A percentile compares a stretch with the other conserved stretches of the same genome.
phyloP scores from a whole-genome alignment of 2,329 filamentous ascomycete genomes.

The Alternaria postmessia region DNA sequence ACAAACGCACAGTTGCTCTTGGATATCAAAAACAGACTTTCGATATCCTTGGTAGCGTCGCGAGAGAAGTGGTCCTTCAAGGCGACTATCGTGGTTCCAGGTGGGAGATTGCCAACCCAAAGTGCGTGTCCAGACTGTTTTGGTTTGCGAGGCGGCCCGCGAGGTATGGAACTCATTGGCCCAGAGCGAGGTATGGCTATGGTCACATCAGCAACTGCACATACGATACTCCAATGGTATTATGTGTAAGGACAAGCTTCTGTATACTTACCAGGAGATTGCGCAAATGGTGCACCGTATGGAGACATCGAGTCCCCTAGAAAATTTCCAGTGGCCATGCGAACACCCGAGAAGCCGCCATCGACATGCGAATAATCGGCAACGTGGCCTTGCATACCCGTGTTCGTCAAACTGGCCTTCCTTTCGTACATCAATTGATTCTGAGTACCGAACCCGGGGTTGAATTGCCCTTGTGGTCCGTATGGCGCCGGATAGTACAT shows the following conservation, averaged over 20 bases:
- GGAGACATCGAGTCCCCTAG: conserved; percentile 30
- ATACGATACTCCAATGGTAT: background rate
- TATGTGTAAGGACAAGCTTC: background rate
- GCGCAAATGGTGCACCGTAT: conserved; percentile 25
- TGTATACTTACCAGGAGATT: conserved; percentile 31
- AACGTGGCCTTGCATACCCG: conserved; percentile 30
- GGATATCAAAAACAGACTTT: conserved; percentile 91
- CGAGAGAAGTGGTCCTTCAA: conserved; percentile 91
- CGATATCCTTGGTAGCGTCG: conserved; percentile 76
- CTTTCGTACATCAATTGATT: conserved; percentile 41
- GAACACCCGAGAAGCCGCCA: conserved; percentile 23
- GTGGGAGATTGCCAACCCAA: conserved; percentile 94
- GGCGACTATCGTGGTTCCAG: conserved; percentile 79
- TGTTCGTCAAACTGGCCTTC: conserved; percentile 35
- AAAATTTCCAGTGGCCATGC: conserved; percentile 20
- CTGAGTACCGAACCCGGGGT: conserved; percentile 36
- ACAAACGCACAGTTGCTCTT: conserved; percentile 98
- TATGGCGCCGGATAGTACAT: conserved; percentile 49
- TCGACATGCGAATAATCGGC: conserved; percentile 34
- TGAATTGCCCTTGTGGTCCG: conserved; percentile 38
- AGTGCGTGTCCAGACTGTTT: conserved; percentile 83
- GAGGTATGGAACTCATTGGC: conserved; percentile 53
- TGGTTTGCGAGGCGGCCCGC: conserved; percentile 72
- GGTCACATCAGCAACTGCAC: conserved; percentile 2
- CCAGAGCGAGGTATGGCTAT: conserved; percentile 33